phyloP scores from a whole-genome alignment of 1,284 basidiomycete genomes.

The Sporisorium iseilematis-ciliati region DNA sequence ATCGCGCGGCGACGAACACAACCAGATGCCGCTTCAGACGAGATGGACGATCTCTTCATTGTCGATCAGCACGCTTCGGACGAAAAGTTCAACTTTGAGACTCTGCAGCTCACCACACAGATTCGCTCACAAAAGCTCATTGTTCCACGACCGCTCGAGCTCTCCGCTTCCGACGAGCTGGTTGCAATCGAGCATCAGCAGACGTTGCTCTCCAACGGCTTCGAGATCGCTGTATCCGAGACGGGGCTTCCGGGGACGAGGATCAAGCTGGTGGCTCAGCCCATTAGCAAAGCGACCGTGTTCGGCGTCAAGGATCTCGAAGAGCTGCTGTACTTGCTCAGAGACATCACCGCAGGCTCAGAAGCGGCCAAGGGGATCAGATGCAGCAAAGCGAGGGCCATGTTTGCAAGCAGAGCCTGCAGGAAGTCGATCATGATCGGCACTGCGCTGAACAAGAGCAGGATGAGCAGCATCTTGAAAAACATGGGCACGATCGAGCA shows the following conservation, averaged over 20 bases:
- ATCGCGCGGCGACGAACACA: slow-evolving; percentile 77
- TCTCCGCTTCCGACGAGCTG: slow-evolving; percentile 91
- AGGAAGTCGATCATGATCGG: slow-evolving; percentile 97
- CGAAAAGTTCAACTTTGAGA: slow-evolving; percentile 99
- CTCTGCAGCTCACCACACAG: slow-evolving; percentile 84
- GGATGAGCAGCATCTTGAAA: slow-evolving; percentile 84
- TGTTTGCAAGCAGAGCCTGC: slow-evolving; percentile 97
- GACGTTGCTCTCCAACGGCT: slow-evolving; percentile 86
- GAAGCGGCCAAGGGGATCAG: slow-evolving; percentile 77
- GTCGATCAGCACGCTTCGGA: slow-evolving; percentile 82
- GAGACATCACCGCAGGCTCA: slow-evolving; percentile 78
- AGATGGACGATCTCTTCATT: slow-evolving; percentile 79
- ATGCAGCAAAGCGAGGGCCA: slow-evolving; percentile 90
- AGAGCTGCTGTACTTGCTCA: slow-evolving; percentile 87
- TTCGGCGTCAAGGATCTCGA: slow-evolving; percentile 89
- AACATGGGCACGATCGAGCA: slow-evolving; percentile 98
- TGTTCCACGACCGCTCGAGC: slow-evolving; percentile 81
- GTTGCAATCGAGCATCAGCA: slow-evolving; percentile 87
- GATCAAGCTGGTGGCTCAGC: slow-evolving; percentile 83
- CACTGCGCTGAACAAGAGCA: slow-evolving; percentile 79
- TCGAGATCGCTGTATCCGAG: slow-evolving; percentile 76
- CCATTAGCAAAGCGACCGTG: slow-evolving; percentile 87
- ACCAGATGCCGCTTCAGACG: slow-evolving; percentile 1
- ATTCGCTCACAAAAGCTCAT: slow-evolving; percentile 89
- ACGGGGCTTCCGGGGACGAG: slow-evolving; percentile 74